Evolutionary conservation across 495 filamentous ascomycete species (phyloP), one percentile per base, ranked within the genome.

Genomic region (Xylaria cubensis): DNA sequence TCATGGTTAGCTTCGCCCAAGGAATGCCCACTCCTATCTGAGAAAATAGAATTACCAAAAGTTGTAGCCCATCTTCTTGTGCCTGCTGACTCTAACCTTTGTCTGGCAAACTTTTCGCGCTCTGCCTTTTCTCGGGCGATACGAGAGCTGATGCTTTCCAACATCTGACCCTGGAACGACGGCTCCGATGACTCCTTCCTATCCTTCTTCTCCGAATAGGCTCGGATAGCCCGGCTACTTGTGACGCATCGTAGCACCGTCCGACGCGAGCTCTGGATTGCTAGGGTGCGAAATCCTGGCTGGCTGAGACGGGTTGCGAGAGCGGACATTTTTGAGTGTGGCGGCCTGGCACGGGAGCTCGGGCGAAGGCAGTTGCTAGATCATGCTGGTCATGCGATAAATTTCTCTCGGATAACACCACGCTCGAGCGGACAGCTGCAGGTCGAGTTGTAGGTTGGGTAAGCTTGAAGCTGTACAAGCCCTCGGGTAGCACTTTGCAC

Each of bases 111-210:
- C 64, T 90, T 86, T 73, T 88, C 86, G 68, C 92, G 89, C 73
- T 94, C 90, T 15, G 86, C 88, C 55, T 87, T 85, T 80, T 99
- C 95, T 32, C 90, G 85, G 76, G 91, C 85, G 68, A 98, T 82
- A 13, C 96, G 90, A 75, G 90, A 84, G 67, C 88, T 84, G 42
- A 95, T 95, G 74, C 93, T 97, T 76, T 96, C 90, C 70, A 93
- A 94, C 70, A 99, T 83, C 84, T 99, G 96, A 21, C 90, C 92
- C 73, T 92, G 90, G 85, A 99, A 98, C 4, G 89, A 88, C 56
- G 81, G 76, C 34, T 77, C 81, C 19, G 70, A 69, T 48, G 65
- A 67, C 2, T 76, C 74, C 59, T 76, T 76, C 36, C 36, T 13
- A 15, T 44, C 61, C 29, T 79, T 79, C 36, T 75, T 69, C 1